phyloP scores from a whole-genome alignment of 495 filamentous ascomycete genomes.

The Ramalina peruviana region DNA sequence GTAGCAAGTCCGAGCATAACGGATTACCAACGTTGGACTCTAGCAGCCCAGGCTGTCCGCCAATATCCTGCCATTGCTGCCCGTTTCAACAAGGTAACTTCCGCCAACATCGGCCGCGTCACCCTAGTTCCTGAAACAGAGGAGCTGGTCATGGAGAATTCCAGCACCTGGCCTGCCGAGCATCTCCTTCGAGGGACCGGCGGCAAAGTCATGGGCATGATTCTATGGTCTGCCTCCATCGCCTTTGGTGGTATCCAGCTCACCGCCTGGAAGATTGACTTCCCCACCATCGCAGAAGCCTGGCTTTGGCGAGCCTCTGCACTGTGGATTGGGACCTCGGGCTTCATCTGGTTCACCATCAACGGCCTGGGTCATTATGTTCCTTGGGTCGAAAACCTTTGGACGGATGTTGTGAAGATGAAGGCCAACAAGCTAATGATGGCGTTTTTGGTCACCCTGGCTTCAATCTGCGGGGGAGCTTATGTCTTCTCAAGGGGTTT shows the following conservation, averaged over 20 bases:
- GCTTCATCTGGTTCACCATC: background rate
- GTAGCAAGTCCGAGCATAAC: background rate
- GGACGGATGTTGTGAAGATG: background rate
- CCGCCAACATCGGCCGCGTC: background rate
- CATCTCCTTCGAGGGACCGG: conserved; percentile 5
- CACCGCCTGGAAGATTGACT: conserved; percentile 19
- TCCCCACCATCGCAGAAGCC: conserved; percentile 16
- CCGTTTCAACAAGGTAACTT: background rate
- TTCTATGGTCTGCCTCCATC: conserved; percentile 6
- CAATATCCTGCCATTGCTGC: conserved; percentile 2
- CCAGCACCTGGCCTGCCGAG: background rate
- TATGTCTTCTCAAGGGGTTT: conserved; percentile 17
- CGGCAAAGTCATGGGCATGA: conserved; percentile 6
- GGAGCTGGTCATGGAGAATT: background rate
- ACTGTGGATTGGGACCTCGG: conserved; percentile 6
- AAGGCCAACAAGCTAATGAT: background rate
- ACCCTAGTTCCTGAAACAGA: background rate
- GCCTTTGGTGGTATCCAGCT: conserved; percentile 16
- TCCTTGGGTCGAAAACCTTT: background rate
- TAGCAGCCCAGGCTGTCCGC: conserved; percentile 1
- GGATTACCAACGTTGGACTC: background rate
- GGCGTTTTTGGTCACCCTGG: conserved; percentile 1
- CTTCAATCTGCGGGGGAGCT: conserved; percentile 7
- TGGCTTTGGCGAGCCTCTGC: conserved; percentile 19
- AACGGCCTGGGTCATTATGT: background rate